These are phyloP conservation scores for Monoraphidium neglectum DNA, from an alignment of 139 green algal genomes.

Conservation along the genomic window DNA sequence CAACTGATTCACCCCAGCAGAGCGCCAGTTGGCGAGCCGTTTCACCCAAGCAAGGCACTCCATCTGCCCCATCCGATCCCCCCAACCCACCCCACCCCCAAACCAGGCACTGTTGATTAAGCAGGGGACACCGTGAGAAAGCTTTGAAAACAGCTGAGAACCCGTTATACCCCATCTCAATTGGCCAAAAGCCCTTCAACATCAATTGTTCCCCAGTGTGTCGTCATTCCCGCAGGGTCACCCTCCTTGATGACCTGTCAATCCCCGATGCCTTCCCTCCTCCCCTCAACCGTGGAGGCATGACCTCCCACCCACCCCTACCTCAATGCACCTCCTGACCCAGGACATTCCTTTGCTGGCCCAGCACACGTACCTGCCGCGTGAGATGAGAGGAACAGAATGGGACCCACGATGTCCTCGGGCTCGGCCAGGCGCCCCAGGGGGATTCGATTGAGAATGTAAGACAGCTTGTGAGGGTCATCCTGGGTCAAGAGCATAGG, in stretches of 20 bases:
- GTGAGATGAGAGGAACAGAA: background rate
- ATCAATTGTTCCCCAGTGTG: too few species aligned
- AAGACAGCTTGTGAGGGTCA: constrained; percentile 7
- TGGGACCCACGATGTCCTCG: constrained; percentile 22
- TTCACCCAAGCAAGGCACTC: too few species aligned
- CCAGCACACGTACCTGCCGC: background rate
- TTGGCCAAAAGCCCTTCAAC: too few species aligned
- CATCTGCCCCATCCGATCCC: too few species aligned
- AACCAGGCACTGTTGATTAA: too few species aligned
- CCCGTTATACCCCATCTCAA: too few species aligned
- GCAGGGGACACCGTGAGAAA: too few species aligned
- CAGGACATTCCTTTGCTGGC: background rate
- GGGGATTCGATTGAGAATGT: constrained; percentile 29
- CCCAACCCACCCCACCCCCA: too few species aligned
- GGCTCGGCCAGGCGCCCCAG: constrained; percentile 31
- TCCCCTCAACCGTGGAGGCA: background rate
- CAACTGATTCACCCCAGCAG: background rate
- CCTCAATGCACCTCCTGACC: background rate
- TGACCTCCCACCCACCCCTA: background rate
- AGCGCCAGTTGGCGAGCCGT: background rate
- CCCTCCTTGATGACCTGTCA: too few species aligned
- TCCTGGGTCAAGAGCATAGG: background rate
- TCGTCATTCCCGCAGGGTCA: too few species aligned
- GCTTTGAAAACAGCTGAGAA: too few species aligned
- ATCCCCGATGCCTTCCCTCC: too few species aligned